Evolutionary conservation across 257 asterid species (phyloP).

Genomic region (Striga asiatica): DNA sequence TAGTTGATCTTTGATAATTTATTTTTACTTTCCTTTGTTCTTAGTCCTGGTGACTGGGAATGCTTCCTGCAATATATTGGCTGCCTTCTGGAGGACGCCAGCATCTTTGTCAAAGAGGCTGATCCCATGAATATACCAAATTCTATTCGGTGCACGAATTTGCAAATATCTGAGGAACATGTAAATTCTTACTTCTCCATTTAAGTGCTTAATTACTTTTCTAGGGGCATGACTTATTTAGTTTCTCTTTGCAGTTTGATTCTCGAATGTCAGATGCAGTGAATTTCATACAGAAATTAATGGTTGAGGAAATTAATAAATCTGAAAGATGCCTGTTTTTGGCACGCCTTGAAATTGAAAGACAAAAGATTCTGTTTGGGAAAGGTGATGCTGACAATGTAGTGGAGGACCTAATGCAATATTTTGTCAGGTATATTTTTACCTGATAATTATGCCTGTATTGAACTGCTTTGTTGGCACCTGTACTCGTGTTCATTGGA

Average conservation of each 20-base stretch:
- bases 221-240: slow-evolving; percentile 20
- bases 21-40: slow-evolving; percentile 17
- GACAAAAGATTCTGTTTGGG: slow-evolving; percentile 56
- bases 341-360: slow-evolving; percentile 81
- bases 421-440: slow-evolving; percentile 50
- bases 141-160: slow-evolving; percentile 27
- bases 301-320: slow-evolving; percentile 28
- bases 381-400: slow-evolving; percentile 55
- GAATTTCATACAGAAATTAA: slow-evolving; percentile 44
- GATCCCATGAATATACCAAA: slow-evolving; percentile 27
- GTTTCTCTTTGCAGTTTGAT: slow-evolving; percentile 57
- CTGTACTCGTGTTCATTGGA: not conserved
- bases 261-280: slow-evolving; percentile 62
- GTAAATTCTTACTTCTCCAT: slow-evolving; percentile 34
- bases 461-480: slow-evolving; percentile 3
- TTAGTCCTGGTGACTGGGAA: slow-evolving; percentile 96
- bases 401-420: slow-evolving; percentile 49
- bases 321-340: slow-evolving; percentile 66
- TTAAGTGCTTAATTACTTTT: slow-evolving; percentile 7
- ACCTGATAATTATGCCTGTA: slow-evolving; percentile 3
- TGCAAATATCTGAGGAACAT: slow-evolving; percentile 53
- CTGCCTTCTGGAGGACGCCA: slow-evolving; percentile 78
- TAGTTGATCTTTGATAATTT: slow-evolving; percentile 13
- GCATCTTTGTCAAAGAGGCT: slow-evolving; percentile 34
- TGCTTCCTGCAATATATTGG: slow-evolving; percentile 74